Evolutionary conservation across 129 eudicot species (phyloP).

Genomic region (Chrysanthemum lavandulifolium): DNA sequence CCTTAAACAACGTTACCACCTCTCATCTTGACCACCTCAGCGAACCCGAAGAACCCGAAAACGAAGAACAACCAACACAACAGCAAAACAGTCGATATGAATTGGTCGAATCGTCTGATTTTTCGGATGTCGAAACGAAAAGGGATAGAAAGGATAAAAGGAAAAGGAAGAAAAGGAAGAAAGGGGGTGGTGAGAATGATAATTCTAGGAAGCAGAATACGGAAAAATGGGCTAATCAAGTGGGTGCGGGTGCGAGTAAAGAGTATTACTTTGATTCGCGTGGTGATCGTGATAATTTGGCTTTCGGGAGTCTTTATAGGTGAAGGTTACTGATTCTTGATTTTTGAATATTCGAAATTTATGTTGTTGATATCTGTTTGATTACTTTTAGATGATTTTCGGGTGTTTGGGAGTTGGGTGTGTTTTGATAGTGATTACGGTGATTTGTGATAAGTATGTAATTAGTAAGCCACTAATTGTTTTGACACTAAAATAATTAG

Average conservation of each 20-base stretch:
- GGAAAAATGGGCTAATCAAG: constrained; percentile 51
- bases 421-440: too few relatives aligned
- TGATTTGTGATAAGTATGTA: too few relatives aligned
- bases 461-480: too few relatives aligned
- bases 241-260: constrained; percentile 27
- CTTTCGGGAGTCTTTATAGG: constrained; percentile 91
- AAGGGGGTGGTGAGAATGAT: constrained; percentile 28
- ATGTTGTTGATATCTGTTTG: not conserved
- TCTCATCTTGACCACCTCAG: constrained; percentile 23
- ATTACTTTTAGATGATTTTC: too few relatives aligned
- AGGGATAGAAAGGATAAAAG: constrained; percentile 31
- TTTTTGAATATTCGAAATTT: not conserved
- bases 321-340: constrained; percentile 8
- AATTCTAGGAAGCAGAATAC: constrained; percentile 54
- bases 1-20: constrained; percentile 53
- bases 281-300: constrained; percentile 91
- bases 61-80: not conserved
- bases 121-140: constrained; percentile 35
- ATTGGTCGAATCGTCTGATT: constrained; percentile 53
- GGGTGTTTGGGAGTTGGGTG: too few relatives aligned
- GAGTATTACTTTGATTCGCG: constrained; percentile 88
- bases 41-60: constrained; percentile 24
- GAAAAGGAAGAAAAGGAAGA: constrained; percentile 18
- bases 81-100: constrained; percentile 41
- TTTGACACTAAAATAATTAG: too few relatives aligned